Percentiles rank a stretch among this genome's conserved stretches.
phyloP scores from a whole-genome alignment of 257 asterid genomes.

The Fraxinus pennsylvanica region DNA sequence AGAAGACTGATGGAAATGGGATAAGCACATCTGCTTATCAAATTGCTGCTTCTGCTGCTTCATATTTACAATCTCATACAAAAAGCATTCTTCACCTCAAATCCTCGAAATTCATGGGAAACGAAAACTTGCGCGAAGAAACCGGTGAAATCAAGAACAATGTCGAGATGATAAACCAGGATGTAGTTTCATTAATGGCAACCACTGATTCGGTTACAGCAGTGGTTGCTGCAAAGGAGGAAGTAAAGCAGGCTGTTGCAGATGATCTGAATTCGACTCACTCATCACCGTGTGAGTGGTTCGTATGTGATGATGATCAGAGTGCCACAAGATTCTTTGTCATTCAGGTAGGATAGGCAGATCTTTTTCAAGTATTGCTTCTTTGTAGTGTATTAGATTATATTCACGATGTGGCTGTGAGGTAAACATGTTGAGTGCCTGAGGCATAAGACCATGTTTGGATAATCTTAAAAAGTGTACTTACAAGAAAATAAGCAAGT shows the following conservation, averaged over 20 bases:
- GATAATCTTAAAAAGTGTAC: no score
- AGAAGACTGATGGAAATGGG: conserved; percentile 33
- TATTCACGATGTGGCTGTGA: no score
- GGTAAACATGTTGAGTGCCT: no score
- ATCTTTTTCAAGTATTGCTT: background rate
- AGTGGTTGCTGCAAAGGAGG: conserved; percentile 97
- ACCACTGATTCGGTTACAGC: conserved; percentile 90
- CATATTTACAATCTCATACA: conserved; percentile 85
- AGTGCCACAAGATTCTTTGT: conserved; percentile 77
- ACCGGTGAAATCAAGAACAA: conserved; percentile 21
- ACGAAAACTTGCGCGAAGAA: conserved; percentile 29
- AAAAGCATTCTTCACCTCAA: conserved; percentile 64
- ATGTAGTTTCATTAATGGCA: conserved; percentile 72
- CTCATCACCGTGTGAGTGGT: conserved; percentile 96
- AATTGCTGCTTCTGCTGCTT: conserved; percentile 94
- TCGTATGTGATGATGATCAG: conserved; percentile 81
- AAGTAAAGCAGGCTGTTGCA: conserved; percentile 95
- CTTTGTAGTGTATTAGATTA: background rate
- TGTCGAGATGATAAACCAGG: conserved; percentile 40
- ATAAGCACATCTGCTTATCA: conserved; percentile 72
- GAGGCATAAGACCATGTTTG: no score
- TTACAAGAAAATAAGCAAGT: no score
- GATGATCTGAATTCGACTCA: conserved; percentile 75
- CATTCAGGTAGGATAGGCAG: conserved; percentile 65
- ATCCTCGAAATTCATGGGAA: conserved; percentile 37